A percentile compares a stretch with the other conserved stretches of the same genome.
phyloP scores from a whole-genome alignment of 768 basidiomycete species.

The Leccinum uliginosum region DNA sequence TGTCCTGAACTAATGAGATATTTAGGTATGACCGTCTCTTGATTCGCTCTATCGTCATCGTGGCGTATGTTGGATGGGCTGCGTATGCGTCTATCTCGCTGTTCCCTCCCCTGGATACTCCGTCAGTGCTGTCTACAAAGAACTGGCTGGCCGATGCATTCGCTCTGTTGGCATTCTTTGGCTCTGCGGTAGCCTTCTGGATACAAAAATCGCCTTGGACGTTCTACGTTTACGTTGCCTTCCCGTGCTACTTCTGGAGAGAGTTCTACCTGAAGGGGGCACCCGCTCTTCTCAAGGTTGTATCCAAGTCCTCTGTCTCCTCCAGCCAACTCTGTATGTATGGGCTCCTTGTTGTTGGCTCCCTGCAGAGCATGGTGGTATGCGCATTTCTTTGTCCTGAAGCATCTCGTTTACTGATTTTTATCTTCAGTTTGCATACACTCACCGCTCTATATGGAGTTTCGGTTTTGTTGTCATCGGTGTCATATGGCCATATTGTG shows the following conservation, averaged over 20 bases:
- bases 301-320: conserved; percentile 24
- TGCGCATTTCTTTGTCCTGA: conserved; percentile 23
- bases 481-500: conserved; percentile 55
- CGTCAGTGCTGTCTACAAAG: not conserved
- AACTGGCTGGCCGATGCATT: conserved; percentile 14
- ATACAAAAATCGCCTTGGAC: conserved; percentile 65
- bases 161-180: conserved; percentile 28
- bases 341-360: conserved; percentile 33
- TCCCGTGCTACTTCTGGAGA: conserved; percentile 77
- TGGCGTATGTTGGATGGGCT: conserved; percentile 77
- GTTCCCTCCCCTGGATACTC: conserved; percentile 38
- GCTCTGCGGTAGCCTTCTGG: conserved; percentile 49
- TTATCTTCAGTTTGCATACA: conserved; percentile 57
- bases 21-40: conserved; percentile 67
- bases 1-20: conserved; percentile 6
- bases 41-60: conserved; percentile 62
- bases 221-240: conserved; percentile 71
- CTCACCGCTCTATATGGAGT: conserved; percentile 68
- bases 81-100: conserved; percentile 61
- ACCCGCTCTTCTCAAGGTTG: conserved; percentile 9
- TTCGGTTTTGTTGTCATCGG: conserved; percentile 59
- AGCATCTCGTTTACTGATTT: not conserved
- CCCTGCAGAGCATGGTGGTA: conserved; percentile 72
- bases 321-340: conserved; percentile 21
- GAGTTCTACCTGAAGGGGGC: conserved; percentile 38